A percentile compares a stretch with the other conserved stretches of the same genome.
phyloP scores from a whole-genome alignment of 2,329 filamentous ascomycete genomes.

The Cadophora sp. region DNA sequence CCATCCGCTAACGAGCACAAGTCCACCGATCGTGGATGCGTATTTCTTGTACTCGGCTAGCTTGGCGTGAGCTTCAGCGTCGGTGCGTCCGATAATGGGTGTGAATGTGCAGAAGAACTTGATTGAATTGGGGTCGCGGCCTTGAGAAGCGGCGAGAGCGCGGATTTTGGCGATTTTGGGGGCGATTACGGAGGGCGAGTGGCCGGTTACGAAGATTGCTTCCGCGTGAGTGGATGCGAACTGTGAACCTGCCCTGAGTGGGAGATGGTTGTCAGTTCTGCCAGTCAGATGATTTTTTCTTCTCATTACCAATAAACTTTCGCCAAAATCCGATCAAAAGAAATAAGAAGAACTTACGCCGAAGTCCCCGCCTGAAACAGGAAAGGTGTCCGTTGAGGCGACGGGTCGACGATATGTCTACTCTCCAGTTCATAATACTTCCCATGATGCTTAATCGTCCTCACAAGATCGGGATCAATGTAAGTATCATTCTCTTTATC shows the following conservation, averaged over 20 bases:
- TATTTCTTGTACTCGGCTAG: conserved; percentile 65
- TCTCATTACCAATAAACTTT: no score
- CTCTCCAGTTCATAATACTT: conserved; percentile 68
- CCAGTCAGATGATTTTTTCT: no score
- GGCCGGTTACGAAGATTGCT: conserved; percentile 20
- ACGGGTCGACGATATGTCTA: conserved; percentile 68
- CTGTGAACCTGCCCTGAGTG: conserved; percentile 44
- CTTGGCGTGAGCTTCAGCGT: conserved; percentile 70
- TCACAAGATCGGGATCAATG: conserved; percentile 64
- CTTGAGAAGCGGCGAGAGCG: conserved; percentile 60
- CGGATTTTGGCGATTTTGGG: conserved; percentile 57
- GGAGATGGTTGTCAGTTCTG: conserved; percentile 4
- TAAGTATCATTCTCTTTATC: conserved; percentile 29
- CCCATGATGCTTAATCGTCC: conserved; percentile 69
- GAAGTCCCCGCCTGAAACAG: conserved; percentile 75
- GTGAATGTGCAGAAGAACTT: conserved; percentile 72
- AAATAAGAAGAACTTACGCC: conserved; percentile 60
- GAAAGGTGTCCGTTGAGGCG: conserved; percentile 71
- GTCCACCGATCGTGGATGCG: conserved; percentile 68
- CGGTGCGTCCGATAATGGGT: conserved; percentile 68
- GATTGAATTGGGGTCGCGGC: conserved; percentile 64
- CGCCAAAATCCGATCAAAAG: background rate
- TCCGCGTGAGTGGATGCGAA: conserved; percentile 19
- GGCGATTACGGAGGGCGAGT: conserved; percentile 14
- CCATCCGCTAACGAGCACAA: conserved; percentile 76